Evolutionary conservation across 2,329 filamentous ascomycete species (phyloP).

Genomic region (Aspergillus novofumigatus): DNA sequence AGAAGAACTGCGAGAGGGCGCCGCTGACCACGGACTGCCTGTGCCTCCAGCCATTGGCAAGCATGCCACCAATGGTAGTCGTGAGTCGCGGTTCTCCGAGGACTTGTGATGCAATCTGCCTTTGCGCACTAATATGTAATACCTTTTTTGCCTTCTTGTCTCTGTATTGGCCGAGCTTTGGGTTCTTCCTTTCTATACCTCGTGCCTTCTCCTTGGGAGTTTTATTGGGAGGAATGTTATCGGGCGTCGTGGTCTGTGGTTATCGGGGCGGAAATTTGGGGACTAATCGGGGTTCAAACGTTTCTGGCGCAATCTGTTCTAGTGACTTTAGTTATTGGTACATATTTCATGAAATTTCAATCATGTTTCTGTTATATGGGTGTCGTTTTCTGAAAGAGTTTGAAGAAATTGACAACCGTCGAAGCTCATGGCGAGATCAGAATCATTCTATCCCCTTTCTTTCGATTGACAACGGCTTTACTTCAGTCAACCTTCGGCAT

Average conservation of each 20-base stretch:
- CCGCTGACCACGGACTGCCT: slow-evolving; percentile 27
- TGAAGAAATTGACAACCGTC: too few relatives aligned
- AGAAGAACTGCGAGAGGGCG: slow-evolving; percentile 26
- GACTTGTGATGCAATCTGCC: slow-evolving; percentile 24
- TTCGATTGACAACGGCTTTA: neutral
- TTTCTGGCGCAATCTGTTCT: neutral
- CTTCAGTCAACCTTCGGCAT: neutral
- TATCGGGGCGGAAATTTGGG: neutral
- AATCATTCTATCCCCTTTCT: neutral
- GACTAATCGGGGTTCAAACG: neutral
- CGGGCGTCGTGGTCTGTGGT: neutral
- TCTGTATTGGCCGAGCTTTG: neutral
- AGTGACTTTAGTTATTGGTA: neutral
- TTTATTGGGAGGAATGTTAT: neutral
- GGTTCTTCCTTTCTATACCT: neutral
- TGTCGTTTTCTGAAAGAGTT: neutral
- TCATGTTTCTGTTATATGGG: neutral
- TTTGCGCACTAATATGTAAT: slow-evolving; percentile 5
- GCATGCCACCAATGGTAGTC: slow-evolving; percentile 19
- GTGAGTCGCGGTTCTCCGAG: slow-evolving; percentile 36
- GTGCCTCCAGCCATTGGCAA: slow-evolving; percentile 26
- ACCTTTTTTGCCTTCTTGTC: slow-evolving; percentile 2
- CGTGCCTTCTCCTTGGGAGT: neutral
- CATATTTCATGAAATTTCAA: neutral
- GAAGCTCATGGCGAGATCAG: too few relatives aligned